Base-by-base conservation (phyloP, 2,329 filamentous ascomycete species). In the Pseudogymnoascus sp. region DNA sequence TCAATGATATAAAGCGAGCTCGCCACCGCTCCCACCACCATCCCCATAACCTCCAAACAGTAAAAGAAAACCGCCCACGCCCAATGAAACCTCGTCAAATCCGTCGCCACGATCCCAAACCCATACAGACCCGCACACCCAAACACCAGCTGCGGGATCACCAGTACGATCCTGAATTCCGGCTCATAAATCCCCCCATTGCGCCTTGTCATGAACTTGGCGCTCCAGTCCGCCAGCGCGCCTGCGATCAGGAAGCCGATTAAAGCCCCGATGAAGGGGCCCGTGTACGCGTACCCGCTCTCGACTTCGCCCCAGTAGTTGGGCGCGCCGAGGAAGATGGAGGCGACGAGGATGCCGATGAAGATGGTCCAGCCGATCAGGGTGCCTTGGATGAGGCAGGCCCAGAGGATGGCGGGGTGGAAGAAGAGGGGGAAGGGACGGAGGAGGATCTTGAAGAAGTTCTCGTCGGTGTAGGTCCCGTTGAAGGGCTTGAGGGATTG, bases 361-460 rank as follows among this genome's bases (percentile, higher is more conserved):
- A 97, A 91, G 14, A 97, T 90, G 1, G 93, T 96, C 93, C 93
- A 97, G 67, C 93, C 93, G 71, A 97, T 96, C 72, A 96, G 85
- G 3, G 90, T 85, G 14, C 93, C 93, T 80, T 96, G 93, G 60
- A 93, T 90, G 3, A 97, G 79, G 70, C 80, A 81, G 23, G 80
- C 81, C 90, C 91, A 96, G 42, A 96, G 75, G 68, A 97, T 91
- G 6, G 90, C 90, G 0, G 92, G 93, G 72, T 97, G 93, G 5
- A 89, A 74, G 69, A 96, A 88, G 0, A 97, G 82, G 0, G 90
- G 90, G 62, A 97, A 87, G 0, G 93, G 93, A 2, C 93, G 84
- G n/a, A 87, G 71, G 14, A 85, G 71, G 6, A 88, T 77, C 65
- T 84, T 83, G 75, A 78, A 80, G 75, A 93, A 93, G 59, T 77